Base-by-base conservation (phyloP, 2,329 filamentous ascomycete species). In the Periconia sp. region DNA sequence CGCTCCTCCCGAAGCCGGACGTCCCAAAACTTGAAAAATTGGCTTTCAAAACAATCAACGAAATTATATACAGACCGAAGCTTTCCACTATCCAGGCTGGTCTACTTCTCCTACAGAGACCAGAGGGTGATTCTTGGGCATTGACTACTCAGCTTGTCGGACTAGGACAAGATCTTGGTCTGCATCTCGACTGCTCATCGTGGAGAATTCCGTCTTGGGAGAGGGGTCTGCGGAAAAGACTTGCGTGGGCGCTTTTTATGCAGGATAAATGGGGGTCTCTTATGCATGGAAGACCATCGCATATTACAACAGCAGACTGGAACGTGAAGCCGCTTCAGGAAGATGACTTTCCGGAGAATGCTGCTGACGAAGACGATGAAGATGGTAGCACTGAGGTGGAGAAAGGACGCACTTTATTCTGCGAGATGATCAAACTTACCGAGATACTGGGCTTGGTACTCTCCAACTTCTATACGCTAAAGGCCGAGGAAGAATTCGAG, bases 371-470 rank as follows among this genome's bases (percentile, higher is more conserved):
- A 36, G 60, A 67, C 19, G 53, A 66, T 26, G 61, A 68, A 29
- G 61, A 67, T 25, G 61, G 63, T 7, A 66, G 63, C 26, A 59
- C 63, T 6, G 64, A 68, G 31, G 64, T 66, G 3, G 61, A 66
- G 29, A 67, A 66, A 28, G 63, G 63, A 5, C 46, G 56, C 12
- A 46, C 74, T 4, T 63, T 78, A 19, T 81, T 81, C 56, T 75
- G 73, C 49, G 73, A 78, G 32, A 77, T 79, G 70, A 77, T 80
- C 28, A 70, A 72, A 5, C 63, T 81, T 13, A 78, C 78, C 8
- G 73, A 75, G 30, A 78, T 80, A 29, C 67, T 80, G 4, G 73
- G 74, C n/a, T 72, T 73, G 28, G 76, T 81, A 11, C 59, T 80
- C 10, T 74, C 78, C 25, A 73, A 71, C 3, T 78, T 81, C 43